Evolutionary conservation across 106 monocot species (phyloP).

Genomic region (Dendrobium officinale): DNA sequence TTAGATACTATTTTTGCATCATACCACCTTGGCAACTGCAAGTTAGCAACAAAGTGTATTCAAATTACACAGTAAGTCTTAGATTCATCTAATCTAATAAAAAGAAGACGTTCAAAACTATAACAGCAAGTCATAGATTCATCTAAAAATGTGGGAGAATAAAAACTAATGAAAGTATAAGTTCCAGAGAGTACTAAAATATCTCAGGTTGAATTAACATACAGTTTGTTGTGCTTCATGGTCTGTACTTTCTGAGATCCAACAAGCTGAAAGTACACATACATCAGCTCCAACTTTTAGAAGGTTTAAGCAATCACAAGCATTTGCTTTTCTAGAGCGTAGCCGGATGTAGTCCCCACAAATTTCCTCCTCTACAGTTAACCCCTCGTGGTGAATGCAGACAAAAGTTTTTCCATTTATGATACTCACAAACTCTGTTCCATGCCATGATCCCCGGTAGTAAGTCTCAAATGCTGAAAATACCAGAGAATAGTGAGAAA

Average conservation of each 20-base stretch:
- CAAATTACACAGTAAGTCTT: background rate
- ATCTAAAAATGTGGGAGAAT: background rate
- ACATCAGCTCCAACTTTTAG: conserved; percentile 47
- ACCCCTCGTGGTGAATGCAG: conserved; percentile 12
- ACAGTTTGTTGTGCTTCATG: background rate
- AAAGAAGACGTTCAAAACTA: background rate
- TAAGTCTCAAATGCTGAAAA: conserved; percentile 63
- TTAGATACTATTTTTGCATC: conserved; percentile 63
- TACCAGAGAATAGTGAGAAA: background rate
- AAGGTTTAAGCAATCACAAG: conserved; percentile 38
- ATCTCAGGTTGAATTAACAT: background rate
- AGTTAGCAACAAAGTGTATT: background rate
- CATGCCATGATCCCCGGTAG: conserved; percentile 59
- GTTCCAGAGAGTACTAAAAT: background rate
- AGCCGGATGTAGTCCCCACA: conserved; percentile 33
- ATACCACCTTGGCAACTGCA: conserved; percentile 41
- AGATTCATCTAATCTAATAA: background rate
- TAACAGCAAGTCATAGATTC: background rate
- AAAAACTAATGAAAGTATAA: background rate
- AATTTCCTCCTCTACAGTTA: conserved; percentile 21
- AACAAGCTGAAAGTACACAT: conserved; percentile 42
- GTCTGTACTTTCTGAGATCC: conserved; percentile 21
- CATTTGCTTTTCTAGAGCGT: conserved; percentile 52
- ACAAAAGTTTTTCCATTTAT: conserved; percentile 31
- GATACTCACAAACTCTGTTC: conserved; percentile 31